These are phyloP conservation scores for Dichotomocladium elegans DNA, from an alignment of 371 early-diverging fungal genomes.

Conservation along the genomic window DNA sequence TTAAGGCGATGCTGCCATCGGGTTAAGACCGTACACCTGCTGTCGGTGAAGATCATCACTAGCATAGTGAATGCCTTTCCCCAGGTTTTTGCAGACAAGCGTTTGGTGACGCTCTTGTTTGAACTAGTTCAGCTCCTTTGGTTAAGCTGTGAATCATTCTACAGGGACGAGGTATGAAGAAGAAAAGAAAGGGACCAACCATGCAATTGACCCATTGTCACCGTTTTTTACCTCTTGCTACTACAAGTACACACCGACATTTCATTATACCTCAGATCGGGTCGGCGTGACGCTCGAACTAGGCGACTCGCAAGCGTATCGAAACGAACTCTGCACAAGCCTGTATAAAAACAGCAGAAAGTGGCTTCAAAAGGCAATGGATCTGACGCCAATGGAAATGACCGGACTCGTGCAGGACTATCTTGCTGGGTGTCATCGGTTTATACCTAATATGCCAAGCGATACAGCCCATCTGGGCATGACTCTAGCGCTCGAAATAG, in stretches of 20 bases:
- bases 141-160: constrained; percentile 78
- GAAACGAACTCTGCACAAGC: constrained; percentile 58
- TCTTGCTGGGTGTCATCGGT: constrained; percentile 51
- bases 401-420: constrained; percentile 65
- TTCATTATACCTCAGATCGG: constrained; percentile 62
- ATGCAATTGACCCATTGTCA: too few relatives aligned
- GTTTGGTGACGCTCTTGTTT: constrained; percentile 57
- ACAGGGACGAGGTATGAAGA: constrained; percentile 60
- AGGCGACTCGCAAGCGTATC: constrained; percentile 73
- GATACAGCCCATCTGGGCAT: constrained; percentile 65
- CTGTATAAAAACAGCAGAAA: constrained; percentile 60
- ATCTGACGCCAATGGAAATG: constrained; percentile 51
- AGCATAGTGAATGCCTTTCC: constrained; percentile 59
- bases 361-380: constrained; percentile 60
- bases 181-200: too few relatives aligned
- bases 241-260: constrained; percentile 60
- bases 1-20: constrained; percentile 68
- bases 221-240: not conserved
- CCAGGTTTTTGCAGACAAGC: constrained; percentile 67
- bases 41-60: constrained; percentile 53
- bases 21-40: constrained; percentile 56
- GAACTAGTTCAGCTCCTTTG: constrained; percentile 78
- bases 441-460: constrained; percentile 36
- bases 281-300: constrained; percentile 67
- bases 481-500: constrained; percentile 69